These are phyloP conservation scores for Chloranthus sessilifolius DNA, from an alignment of 164 flowering plant genomes.

Conservation along the genomic window DNA sequence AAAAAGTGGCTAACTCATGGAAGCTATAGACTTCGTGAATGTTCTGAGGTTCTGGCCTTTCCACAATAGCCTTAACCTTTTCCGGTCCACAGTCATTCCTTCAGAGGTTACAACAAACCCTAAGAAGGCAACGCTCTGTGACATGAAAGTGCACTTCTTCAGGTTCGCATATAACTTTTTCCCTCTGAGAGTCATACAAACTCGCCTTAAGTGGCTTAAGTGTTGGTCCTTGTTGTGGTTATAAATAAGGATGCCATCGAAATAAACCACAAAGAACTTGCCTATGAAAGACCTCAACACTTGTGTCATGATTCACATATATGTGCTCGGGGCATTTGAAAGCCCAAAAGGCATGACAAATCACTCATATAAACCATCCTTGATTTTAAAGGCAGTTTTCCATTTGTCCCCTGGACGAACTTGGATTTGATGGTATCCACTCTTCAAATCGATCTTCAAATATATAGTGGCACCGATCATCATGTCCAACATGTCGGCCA, in stretches of 20 bases:
- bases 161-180: background rate
- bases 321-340: constrained; percentile 3
- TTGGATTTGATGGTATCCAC: constrained; percentile 3
- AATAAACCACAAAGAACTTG: background rate
- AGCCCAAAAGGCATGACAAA: constrained; percentile 3
- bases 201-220: background rate
- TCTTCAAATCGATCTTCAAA: background rate
- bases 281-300: background rate
- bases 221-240: background rate
- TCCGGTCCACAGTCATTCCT: background rate
- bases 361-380: background rate
- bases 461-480: background rate
- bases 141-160: background rate
- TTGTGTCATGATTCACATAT: constrained; percentile 3
- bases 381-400: constrained; percentile 1
- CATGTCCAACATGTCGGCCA: constrained; percentile 8
- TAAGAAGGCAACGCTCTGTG: background rate
- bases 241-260: background rate
- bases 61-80: background rate
- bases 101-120: background rate
- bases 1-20: constrained; percentile 2
- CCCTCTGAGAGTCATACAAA: background rate
- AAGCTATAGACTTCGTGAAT: constrained; percentile 1
- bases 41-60: background rate
- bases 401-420: background rate